Base-by-base conservation (phyloP, 257 asterid species). In the Nemophila menziesii region DNA sequence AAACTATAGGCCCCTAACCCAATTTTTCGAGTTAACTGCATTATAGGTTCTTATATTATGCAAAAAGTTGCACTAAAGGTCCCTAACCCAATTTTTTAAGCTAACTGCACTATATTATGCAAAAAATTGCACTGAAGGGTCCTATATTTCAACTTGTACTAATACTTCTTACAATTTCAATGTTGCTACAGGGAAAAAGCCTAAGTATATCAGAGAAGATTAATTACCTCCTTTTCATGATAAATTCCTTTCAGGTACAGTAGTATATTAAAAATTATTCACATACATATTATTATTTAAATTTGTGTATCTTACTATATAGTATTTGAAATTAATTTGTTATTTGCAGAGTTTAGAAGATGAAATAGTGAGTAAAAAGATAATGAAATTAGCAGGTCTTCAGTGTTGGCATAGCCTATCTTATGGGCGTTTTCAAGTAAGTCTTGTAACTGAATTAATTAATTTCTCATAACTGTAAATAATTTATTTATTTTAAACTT, bases 351-450 rank as follows among this genome's bases (percentile, higher is more conserved):
- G 98, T 72, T 59, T 90, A 68, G 98, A 85, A 75, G 96, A 90
- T 68, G 94, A 81, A 57, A 75, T 85, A 51, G 93, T 90, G 22
- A 85, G 96, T 49, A 86, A 85, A 68, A 85, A 70, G 59, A 70
- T 90, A 54, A 69, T 90, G 75, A 72, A 82, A 69, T 64, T 90
- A 37, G 98, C 96, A 0, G 71, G 94, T 48, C 70, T 85, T 58
- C 94, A 79, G 61, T 85, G 96, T 65, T 90, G 96, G 98, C 93
- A 75, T 70, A 74, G 94, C 61, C 66, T 90, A 59, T 81, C 98
- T 20, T 69, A 72, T 63, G 98, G 98, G 22, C 93, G 96, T 55
- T 85, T 90, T 62, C 89, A 80, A 92, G 98, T 81, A 67, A 57
- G 67, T 29, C 36, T 40, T 4, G 15, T 6, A 26, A 19, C 17